Evolutionary conservation across 768 basidiomycete species (phyloP).

Genomic region (Leccinum ochraceum): DNA sequence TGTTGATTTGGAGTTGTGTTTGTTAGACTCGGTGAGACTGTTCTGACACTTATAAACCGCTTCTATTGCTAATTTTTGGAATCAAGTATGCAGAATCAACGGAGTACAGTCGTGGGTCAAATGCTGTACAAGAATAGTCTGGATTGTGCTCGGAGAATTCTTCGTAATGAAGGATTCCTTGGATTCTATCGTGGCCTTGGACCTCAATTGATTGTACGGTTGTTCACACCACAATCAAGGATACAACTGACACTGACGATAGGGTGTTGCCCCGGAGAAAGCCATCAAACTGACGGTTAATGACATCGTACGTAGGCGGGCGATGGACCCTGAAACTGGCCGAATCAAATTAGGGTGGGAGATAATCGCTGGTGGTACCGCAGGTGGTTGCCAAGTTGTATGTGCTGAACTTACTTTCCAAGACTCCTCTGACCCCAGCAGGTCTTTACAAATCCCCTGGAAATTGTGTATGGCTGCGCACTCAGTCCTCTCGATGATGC

Average conservation of each 20-base stretch:
- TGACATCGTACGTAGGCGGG: slow-evolving; percentile 79
- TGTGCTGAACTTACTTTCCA: slow-evolving; percentile 35
- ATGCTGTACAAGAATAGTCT: slow-evolving; percentile 94
- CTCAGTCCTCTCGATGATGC: background rate
- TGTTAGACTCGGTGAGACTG: slow-evolving; percentile 57
- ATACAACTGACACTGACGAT: slow-evolving; percentile 12
- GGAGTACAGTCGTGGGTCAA: slow-evolving; percentile 95
- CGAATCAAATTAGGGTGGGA: slow-evolving; percentile 93
- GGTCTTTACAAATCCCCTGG: slow-evolving; percentile 97
- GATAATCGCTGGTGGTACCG: slow-evolving; percentile 85
- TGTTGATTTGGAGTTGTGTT: slow-evolving; percentile 10
- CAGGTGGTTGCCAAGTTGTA: slow-evolving; percentile 98
- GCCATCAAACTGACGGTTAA: slow-evolving; percentile 98
- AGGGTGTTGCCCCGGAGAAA: slow-evolving; percentile 97
- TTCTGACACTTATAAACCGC: background rate
- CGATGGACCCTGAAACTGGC: slow-evolving; percentile 95
- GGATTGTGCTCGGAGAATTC: slow-evolving; percentile 92
- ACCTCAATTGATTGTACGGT: slow-evolving; percentile 83
- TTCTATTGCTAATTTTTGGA: slow-evolving; percentile 7
- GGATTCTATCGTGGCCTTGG: slow-evolving; percentile 98
- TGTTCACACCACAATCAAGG: background rate
- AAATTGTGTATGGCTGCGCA: slow-evolving; percentile 73
- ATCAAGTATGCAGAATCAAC: slow-evolving; percentile 93
- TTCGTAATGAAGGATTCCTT: slow-evolving; percentile 87
- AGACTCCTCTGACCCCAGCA: slow-evolving; percentile 35